Base-by-base conservation (phyloP, 306 rosid species). In the Mimosa pudica region DNA sequence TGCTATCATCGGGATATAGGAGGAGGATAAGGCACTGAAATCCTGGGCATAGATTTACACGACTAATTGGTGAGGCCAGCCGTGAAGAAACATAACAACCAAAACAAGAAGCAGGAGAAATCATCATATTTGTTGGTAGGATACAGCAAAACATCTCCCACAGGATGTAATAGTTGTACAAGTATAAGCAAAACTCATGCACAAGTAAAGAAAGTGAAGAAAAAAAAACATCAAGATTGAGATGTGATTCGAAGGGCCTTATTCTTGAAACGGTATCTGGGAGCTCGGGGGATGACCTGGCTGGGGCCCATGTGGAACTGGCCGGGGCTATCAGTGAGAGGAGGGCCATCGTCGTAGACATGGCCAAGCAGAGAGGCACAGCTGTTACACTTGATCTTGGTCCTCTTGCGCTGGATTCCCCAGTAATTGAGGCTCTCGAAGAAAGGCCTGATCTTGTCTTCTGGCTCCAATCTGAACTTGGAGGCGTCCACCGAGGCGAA, bases 291-390 rank as follows among this genome's bases (percentile, higher is more conserved):
- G 60, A 95, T 89, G 16, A 91, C 98, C 85, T 95, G 98, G 80
- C 98, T 95, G 11, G 98, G 98, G 1, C 98, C 98, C 60, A 95
- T 78, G 71, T 91, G 92, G 58, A 81, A 89, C 79, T 95, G 98
- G 49, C 98, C 96, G 2, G 97, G 87, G 76, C 79, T 74, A 33
- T 87, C 63, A 11, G 83, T 91, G n/a, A 88, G 85, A 51, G 97
- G 98, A 44, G 92, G 87, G 35, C 98, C 98, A 35, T 95, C 98
- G 14, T 91, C 98, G 81, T 95, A 95, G 33, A 95, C 49, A 11
- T 95, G 78, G 0, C 98, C 97, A 44, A 92, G 82, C 5, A 89
- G 85, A 77, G 61, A 62, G 1, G 81, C 81, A 30, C 97, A 94
- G 10, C 58, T 13, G 52, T 55, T 79, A 87, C 98, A 95, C 73